phyloP scores from a whole-genome alignment of 129 eudicot genomes.

The Helichrysum umbraculigerum region DNA sequence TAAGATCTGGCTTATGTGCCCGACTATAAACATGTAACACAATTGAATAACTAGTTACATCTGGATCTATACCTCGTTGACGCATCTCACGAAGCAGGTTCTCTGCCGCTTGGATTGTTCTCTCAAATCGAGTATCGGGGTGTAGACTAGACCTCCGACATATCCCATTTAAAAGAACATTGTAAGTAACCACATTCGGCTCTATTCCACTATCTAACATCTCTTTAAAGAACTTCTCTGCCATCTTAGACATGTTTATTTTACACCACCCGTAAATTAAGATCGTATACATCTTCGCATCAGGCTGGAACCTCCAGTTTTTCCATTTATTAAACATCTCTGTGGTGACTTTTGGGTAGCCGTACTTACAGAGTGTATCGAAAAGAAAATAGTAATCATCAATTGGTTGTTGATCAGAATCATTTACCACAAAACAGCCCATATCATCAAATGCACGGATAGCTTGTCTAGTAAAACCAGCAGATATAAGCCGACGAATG shows the following conservation, averaged over 20 bases:
- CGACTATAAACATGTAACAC: slow-evolving; percentile 92
- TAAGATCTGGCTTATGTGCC: slow-evolving; percentile 82
- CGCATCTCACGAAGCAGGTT: slow-evolving; percentile 74
- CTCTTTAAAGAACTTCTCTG: slow-evolving; percentile 67
- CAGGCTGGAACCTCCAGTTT: slow-evolving; percentile 43
- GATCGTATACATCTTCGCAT: slow-evolving; percentile 62
- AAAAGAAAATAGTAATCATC: slow-evolving; percentile 48
- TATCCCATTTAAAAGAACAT: slow-evolving; percentile 80
- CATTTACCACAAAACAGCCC: slow-evolving; percentile 52
- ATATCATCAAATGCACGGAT: slow-evolving; percentile 75
- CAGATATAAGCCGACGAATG: slow-evolving; percentile 69
- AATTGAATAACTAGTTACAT: slow-evolving; percentile 87
- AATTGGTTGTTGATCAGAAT: slow-evolving; percentile 30
- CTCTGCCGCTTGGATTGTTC: slow-evolving; percentile 59
- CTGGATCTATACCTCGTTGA: slow-evolving; percentile 79
- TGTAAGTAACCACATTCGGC: slow-evolving; percentile 84
- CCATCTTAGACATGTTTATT: slow-evolving; percentile 50
- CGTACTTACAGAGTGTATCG: slow-evolving; percentile 87
- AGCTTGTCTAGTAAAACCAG: slow-evolving; percentile 79
- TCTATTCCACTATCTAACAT: slow-evolving; percentile 72
- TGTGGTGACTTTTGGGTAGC: slow-evolving; percentile 68
- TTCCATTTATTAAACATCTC: slow-evolving; percentile 73
- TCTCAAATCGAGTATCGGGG: slow-evolving; percentile 72
- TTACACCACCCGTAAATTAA: slow-evolving; percentile 76
- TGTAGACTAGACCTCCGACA: slow-evolving; percentile 85